Percentiles rank a stretch among this genome's conserved stretches.
Evolutionary conservation across 192 early-diverging fungal genomes (phyloP).

Genomic region (Linnemannia hyalina): DNA sequence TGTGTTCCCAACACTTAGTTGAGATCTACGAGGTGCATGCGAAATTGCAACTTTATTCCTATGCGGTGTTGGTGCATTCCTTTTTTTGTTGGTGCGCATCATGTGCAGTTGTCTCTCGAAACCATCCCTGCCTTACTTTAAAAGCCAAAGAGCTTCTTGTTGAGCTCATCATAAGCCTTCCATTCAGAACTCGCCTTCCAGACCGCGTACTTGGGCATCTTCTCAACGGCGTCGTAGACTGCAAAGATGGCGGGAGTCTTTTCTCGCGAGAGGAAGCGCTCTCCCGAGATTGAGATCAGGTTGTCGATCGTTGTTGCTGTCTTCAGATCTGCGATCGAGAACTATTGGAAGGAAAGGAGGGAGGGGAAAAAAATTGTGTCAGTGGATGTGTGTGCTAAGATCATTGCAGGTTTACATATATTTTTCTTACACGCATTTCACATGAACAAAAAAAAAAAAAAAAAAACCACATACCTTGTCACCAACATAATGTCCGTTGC

Average conservation of each 20-base stretch:
- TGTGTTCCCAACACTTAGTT: too few relatives aligned
- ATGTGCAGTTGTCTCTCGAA: too few relatives aligned
- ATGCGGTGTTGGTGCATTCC: too few relatives aligned
- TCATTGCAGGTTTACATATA: not conserved
- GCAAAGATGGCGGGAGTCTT: conserved; percentile 35
- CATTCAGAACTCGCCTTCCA: conserved; percentile 23
- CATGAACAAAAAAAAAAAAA: not conserved
- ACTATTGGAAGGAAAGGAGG: not conserved
- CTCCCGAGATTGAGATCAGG: conserved; percentile 9
- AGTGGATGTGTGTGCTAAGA: not conserved
- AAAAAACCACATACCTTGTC: conserved; percentile 19
- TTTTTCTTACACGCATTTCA: not conserved
- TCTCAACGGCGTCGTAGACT: conserved; percentile 25
- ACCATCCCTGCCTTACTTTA: not conserved
- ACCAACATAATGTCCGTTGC: conserved; percentile 44
- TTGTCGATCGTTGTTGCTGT: conserved; percentile 13
- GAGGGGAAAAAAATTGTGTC: not conserved
- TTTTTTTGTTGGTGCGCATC: too few relatives aligned
- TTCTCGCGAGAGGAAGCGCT: conserved; percentile 21
- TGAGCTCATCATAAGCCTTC: conserved; percentile 20
- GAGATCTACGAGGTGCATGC: too few relatives aligned
- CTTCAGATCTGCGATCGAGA: conserved; percentile 38
- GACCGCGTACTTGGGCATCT: conserved; percentile 21
- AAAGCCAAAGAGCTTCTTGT: conserved; percentile 3
- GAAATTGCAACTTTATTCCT: too few relatives aligned